These are phyloP conservation scores for Suillus luteus DNA, from an alignment of 768 basidiomycete species.

Conservation along the genomic window DNA sequence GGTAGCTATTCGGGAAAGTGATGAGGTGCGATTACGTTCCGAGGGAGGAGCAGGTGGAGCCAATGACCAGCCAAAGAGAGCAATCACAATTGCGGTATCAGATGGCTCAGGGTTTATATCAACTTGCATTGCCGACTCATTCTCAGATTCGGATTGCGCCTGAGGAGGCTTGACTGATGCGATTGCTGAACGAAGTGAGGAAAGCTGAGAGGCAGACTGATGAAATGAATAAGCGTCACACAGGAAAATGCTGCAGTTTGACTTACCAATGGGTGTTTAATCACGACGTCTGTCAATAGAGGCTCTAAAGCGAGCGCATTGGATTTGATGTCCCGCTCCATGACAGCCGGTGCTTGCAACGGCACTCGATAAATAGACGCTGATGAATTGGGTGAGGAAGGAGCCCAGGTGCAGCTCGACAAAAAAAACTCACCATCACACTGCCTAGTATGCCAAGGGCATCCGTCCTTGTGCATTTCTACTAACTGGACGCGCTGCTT, in stretches of 20 bases:
- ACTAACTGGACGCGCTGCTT: constrained; percentile 70
- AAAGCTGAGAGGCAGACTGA: constrained; percentile 61
- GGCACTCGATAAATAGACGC: constrained; percentile 78
- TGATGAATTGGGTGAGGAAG: constrained; percentile 18
- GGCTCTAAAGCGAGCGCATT: constrained; percentile 56
- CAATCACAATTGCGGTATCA: constrained; percentile 40
- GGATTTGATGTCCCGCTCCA: constrained; percentile 60
- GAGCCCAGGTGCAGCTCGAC: constrained; percentile 6
- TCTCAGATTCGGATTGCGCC: constrained; percentile 31
- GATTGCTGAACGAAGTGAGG: constrained; percentile 51
- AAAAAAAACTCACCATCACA: constrained; percentile 63
- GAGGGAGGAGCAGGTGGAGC: constrained; percentile 29
- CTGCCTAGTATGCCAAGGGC: constrained; percentile 82
- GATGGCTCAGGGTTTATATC: constrained; percentile 31
- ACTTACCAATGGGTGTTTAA: constrained; percentile 76
- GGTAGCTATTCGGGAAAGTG: constrained; percentile 31
- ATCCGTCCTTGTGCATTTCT: constrained; percentile 75
- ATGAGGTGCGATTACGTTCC: constrained; percentile 18
- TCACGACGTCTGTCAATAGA: constrained; percentile 51
- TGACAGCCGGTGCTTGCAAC: constrained; percentile 62
- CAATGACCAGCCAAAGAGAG: constrained; percentile 53
- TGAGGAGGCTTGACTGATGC: constrained; percentile 20
- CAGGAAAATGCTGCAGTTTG: constrained; percentile 6
- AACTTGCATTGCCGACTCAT: constrained; percentile 14
- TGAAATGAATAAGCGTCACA: constrained; percentile 15